A percentile compares a stretch with the other conserved stretches of the same genome.
Evolutionary conservation across 2,329 filamentous ascomycete genomes (phyloP).

Genomic region (Neopestalotiopsis rosae): DNA sequence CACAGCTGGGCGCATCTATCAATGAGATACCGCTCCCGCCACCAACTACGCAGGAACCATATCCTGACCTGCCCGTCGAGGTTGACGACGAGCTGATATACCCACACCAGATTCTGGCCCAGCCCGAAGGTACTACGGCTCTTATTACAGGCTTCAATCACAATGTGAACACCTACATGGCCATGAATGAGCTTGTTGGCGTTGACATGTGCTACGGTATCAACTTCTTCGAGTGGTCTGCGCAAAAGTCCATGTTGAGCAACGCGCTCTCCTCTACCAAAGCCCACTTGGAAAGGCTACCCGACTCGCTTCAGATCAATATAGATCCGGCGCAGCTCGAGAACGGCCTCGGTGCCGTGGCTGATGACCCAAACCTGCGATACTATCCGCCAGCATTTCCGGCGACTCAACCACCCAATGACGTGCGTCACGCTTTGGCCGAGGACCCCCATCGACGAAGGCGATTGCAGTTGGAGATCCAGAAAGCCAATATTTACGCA

Average conservation of each 20-base stretch:
- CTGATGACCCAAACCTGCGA: conserved; percentile 53
- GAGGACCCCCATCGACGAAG: conserved; percentile 56
- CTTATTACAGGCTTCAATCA: conserved; percentile 81
- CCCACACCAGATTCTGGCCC: conserved; percentile 70
- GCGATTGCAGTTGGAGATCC: conserved; percentile 81
- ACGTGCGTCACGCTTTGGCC: conserved; percentile 56
- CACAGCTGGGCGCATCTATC: conserved; percentile 76
- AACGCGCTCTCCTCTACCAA: conserved; percentile 76
- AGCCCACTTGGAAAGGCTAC: conserved; percentile 69
- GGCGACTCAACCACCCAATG: conserved; percentile 50
- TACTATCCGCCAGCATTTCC: conserved; percentile 59
- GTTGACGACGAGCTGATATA: conserved; percentile 85
- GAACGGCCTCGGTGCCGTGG: conserved; percentile 20
- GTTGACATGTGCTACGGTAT: conserved; percentile 84
- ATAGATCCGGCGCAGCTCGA: conserved; percentile 43
- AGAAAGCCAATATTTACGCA: conserved; percentile 88
- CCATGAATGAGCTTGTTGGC: conserved; percentile 79
- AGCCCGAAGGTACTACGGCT: conserved; percentile 71
- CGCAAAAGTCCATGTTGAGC: conserved; percentile 76
- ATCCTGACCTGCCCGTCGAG: conserved; percentile 80
- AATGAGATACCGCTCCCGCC: conserved; percentile 78
- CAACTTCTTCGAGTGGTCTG: conserved; percentile 76
- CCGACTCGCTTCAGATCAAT: conserved; percentile 69
- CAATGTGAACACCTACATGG: conserved; percentile 78
- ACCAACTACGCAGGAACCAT: conserved; percentile 74